Base-by-base conservation (phyloP, 352 stramenopile species). In the Pythium aphanidermatum region DNA sequence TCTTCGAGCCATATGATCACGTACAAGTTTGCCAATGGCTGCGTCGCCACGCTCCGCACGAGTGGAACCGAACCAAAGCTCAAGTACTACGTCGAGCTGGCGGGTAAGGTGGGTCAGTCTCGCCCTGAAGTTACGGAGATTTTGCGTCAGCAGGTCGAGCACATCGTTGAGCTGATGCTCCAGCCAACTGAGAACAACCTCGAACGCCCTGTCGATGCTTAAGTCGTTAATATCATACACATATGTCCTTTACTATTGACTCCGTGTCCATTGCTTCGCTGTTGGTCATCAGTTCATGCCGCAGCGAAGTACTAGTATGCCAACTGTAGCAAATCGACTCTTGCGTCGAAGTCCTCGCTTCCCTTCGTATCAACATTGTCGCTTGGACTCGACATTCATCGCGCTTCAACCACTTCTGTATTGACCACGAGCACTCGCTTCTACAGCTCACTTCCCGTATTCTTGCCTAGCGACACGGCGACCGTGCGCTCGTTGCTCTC, bases 61-160 rank as follows among this genome's bases (percentile, higher is more conserved):
- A 98, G 93, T 62, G 96, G 96, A 16, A 99, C 96, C 11, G 96
- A 99, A 65, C 96, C 96, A 17, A 99, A 99, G 70, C 96, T 99
- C 51, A 99, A 99, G 71, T 98, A 98, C 62, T 99, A 99, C 63
- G 86, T 98, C 28, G 96, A 99, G 74, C 65, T 91, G 11, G 76
- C 78, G 19, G 83, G 79, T 17, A 57, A 70, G 23, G 65, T 83
- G 17, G 76, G 80, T 14, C 69, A 89, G 57, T 70, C 65, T 34
- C 78, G 75, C 17, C 65, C 68, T 19, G 74, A 89, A 23, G 74
- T 91, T 10, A 65, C 59, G 8, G 40, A 50, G 4, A 71, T 80
- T 26, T 55, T 91, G 20, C 55, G 42, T 16, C 69, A 69, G 51
- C 82, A 90, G 42, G 82, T 94, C 9, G 54, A 78, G 36, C 60